These are phyloP conservation scores for Puccinia coronata DNA, from an alignment of 1,284 basidiomycete species.

Conservation along the genomic window DNA sequence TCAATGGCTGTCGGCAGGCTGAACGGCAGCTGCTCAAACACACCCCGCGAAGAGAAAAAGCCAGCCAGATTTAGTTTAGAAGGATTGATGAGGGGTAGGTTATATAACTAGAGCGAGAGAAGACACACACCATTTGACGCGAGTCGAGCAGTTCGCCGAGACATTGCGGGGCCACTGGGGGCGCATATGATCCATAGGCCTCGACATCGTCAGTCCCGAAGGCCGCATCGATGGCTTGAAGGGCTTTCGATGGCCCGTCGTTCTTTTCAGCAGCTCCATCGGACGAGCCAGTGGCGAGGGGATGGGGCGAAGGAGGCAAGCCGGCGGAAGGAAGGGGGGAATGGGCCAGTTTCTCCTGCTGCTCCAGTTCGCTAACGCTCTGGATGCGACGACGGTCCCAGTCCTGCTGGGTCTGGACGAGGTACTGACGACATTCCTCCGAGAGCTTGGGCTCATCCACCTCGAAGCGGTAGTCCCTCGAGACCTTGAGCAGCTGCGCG, in stretches of 20 bases:
- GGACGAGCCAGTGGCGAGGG: background rate
- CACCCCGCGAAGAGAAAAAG: too few species aligned
- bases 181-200: slow-evolving; percentile 72
- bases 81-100: background rate
- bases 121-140: slow-evolving; percentile 72
- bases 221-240: slow-evolving; percentile 65
- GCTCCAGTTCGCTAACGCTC: slow-evolving; percentile 77
- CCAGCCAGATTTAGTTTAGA: background rate
- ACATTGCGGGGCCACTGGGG: slow-evolving; percentile 72
- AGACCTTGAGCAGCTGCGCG: slow-evolving; percentile 88
- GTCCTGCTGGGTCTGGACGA: slow-evolving; percentile 88
- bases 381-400: slow-evolving; percentile 88
- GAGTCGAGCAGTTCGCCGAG: slow-evolving; percentile 86
- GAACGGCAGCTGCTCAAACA: slow-evolving; percentile 33
- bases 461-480: slow-evolving; percentile 92
- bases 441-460: slow-evolving; percentile 88
- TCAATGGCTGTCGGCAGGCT: slow-evolving; percentile 21
- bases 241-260: slow-evolving; percentile 61
- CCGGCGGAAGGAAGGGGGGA: background rate
- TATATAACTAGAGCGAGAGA: background rate
- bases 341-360: slow-evolving; percentile 56
- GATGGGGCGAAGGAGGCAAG: background rate
- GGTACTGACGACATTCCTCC: slow-evolving; percentile 89
- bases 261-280: slow-evolving; percentile 54
- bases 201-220: slow-evolving; percentile 70